A percentile compares a stretch with the other conserved stretches of the same genome.
Evolutionary conservation across 306 rosid species (phyloP).

Genomic region (Rosa persica): DNA sequence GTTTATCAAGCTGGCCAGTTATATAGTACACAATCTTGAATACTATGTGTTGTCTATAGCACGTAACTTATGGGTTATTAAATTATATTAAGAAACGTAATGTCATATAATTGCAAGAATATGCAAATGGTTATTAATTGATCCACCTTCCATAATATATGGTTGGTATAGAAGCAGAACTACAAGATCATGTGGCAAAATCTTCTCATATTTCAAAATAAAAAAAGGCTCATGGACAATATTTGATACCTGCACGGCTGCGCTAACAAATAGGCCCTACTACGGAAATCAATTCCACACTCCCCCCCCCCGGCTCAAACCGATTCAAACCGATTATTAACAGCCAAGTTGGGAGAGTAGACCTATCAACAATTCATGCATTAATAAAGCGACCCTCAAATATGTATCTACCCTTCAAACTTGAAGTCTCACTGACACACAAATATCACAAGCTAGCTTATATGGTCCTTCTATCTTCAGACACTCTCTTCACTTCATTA

Average conservation of each 20-base stretch:
- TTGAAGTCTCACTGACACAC: background rate
- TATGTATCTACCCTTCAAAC: conserved; percentile 19
- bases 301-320: background rate
- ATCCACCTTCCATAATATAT: background rate
- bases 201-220: background rate
- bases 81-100: background rate
- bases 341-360: background rate
- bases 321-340: background rate
- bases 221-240: background rate
- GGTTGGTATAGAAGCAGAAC: background rate
- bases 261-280: background rate
- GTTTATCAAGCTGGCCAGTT: background rate
- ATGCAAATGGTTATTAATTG: background rate
- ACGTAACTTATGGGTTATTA: background rate
- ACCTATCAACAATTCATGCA: background rate
- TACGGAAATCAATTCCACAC: background rate
- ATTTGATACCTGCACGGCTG: background rate
- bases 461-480: background rate
- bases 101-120: background rate
- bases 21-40: background rate
- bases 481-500: background rate
- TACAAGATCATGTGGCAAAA: background rate
- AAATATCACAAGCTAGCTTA: conserved; percentile 1
- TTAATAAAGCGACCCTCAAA: background rate
- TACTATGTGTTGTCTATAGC: background rate